These are phyloP conservation scores for Psidium friedrichsthalianum DNA, from an alignment of 345 rosid species.

Conservation along the genomic window DNA sequence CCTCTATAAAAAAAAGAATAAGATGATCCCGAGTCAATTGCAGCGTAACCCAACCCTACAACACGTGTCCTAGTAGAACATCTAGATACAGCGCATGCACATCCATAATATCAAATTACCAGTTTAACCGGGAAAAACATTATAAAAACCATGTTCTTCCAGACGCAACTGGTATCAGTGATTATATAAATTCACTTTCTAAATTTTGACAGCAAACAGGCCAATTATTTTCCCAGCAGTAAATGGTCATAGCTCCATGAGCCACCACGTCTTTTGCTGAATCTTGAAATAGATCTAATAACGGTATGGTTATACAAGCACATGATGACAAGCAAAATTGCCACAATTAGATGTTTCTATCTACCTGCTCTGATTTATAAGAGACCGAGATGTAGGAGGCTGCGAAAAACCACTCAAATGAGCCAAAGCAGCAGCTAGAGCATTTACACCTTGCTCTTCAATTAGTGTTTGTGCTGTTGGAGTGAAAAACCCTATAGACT, in stretches of 20 bases:
- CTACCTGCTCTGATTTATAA: constrained; percentile 90
- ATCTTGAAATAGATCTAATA: not conserved
- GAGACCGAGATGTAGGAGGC: constrained; percentile 92
- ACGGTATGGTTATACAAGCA: not conserved
- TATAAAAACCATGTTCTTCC: not conserved
- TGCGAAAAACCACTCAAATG: constrained; percentile 83
- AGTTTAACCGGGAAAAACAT: not conserved
- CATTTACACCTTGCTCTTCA: constrained; percentile 71
- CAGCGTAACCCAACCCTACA: constrained; percentile 85
- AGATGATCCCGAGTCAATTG: constrained; percentile 70
- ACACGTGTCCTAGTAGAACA: not conserved
- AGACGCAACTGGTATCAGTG: not conserved
- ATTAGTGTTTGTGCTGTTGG: constrained; percentile 69
- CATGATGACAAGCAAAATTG: not conserved
- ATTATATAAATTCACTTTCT: not conserved
- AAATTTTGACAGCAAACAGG: not conserved
- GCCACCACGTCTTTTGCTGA: not conserved
- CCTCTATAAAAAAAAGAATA: constrained; percentile 62
- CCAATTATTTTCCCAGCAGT: not conserved
- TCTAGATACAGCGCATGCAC: not conserved
- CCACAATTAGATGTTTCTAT: not conserved
- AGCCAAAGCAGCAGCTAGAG: constrained; percentile 95
- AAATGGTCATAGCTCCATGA: not conserved
- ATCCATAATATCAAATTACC: not conserved
- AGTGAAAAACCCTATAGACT: constrained; percentile 61